These are phyloP conservation scores for Cutaneotrichosporon sp. DNA, from an alignment of 1,284 basidiomycete genomes.

Conservation along the genomic window DNA sequence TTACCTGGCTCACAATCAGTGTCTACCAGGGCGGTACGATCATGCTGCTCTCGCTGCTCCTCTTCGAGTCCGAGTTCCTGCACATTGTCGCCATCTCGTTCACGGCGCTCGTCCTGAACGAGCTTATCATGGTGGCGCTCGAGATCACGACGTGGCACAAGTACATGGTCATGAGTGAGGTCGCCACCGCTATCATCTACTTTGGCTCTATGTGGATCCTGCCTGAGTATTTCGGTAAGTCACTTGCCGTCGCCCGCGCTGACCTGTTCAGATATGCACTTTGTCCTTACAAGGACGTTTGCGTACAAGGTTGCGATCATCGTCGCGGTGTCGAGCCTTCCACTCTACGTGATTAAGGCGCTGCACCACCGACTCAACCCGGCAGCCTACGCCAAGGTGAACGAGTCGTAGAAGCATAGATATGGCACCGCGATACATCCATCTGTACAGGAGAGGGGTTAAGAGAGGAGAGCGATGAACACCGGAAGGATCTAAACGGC, in stretches of 20 bases:
- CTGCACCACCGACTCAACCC: constrained; percentile 85
- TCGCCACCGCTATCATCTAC: constrained; percentile 87
- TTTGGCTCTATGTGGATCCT: constrained; percentile 89
- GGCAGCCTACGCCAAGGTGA: constrained; percentile 88
- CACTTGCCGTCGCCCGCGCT: neutral
- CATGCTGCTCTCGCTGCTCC: constrained; percentile 94
- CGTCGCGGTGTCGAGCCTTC: constrained; percentile 88
- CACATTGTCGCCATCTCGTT: constrained; percentile 99
- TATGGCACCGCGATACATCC: neutral
- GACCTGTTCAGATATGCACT: constrained; percentile 71
- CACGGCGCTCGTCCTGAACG: constrained; percentile 92
- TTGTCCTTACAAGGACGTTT: constrained; percentile 85
- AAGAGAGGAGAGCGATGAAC: neutral
- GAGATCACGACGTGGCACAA: constrained; percentile 98
- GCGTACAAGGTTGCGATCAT: constrained; percentile 96
- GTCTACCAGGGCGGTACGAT: constrained; percentile 99
- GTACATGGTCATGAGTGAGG: constrained; percentile 93
- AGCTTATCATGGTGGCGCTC: constrained; percentile 97
- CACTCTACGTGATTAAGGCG: constrained; percentile 86
- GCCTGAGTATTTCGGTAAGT: constrained; percentile 93
- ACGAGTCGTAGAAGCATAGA: constrained; percentile 17
- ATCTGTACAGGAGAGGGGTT: neutral
- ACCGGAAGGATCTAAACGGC: neutral
- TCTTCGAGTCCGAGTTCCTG: constrained; percentile 97
- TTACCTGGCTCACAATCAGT: constrained; percentile 96